Conservation (phyloP, 306 rosid genomes). For the Begonia peltatifolia region DNA sequence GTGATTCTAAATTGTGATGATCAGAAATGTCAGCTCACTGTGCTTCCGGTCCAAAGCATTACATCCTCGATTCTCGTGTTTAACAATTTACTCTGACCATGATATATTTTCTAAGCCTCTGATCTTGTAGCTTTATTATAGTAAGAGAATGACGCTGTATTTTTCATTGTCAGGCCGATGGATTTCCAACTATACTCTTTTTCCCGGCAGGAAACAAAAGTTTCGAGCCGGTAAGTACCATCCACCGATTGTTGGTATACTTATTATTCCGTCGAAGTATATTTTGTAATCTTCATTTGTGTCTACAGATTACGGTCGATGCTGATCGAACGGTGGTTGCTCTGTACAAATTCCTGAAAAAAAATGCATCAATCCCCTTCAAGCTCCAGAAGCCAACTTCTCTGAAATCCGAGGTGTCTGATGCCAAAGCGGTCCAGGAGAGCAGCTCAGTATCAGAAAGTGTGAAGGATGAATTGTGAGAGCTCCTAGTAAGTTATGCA, state of each 20-base stretch:
- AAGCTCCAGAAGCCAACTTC: slow-evolving; percentile 78
- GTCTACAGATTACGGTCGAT: slow-evolving; percentile 62
- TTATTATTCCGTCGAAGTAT: background rate
- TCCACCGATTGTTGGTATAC: background rate
- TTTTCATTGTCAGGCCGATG: slow-evolving; percentile 33
- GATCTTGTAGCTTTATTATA: background rate
- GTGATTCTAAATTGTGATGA: slow-evolving; percentile 22
- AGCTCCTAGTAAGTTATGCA: slow-evolving; percentile 9
- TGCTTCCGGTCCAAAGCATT: too few relatives aligned
- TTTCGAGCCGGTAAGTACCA: slow-evolving; percentile 44
- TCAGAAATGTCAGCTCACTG: too few relatives aligned
- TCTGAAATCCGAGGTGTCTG: slow-evolving; percentile 29
- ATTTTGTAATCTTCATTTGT: background rate
- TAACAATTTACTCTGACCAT: too few relatives aligned
- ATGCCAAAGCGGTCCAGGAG: slow-evolving; percentile 30
- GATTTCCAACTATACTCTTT: slow-evolving; percentile 48
- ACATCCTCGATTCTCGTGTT: too few relatives aligned
- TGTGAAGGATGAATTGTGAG: slow-evolving; percentile 74
- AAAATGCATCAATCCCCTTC: slow-evolving; percentile 92
- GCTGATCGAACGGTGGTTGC: slow-evolving; percentile 88
- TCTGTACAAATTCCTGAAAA: slow-evolving; percentile 83
- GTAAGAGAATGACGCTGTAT: slow-evolving; percentile 1
- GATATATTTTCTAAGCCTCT: too few relatives aligned
- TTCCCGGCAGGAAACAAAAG: slow-evolving; percentile 64
- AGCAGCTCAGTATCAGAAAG: slow-evolving; percentile 19